Base-by-base conservation (phyloP, 305 asterid genomes). In the Rubia tinctorum region DNA sequence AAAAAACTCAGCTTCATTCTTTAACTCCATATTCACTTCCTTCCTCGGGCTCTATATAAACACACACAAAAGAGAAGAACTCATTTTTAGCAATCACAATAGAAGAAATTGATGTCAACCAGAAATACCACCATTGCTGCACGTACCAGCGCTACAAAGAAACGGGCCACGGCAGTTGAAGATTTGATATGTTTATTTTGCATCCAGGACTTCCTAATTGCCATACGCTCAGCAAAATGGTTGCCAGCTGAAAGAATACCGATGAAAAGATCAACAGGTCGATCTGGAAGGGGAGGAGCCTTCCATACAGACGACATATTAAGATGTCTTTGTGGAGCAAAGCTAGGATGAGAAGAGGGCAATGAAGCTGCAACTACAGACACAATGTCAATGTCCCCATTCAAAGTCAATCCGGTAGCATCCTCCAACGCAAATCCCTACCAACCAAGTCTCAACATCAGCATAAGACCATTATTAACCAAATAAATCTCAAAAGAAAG, bases 1-100 rank as follows among this genome's bases (percentile, higher is more conserved):
- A 13, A 89, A 91, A 80, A 84, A 91, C 43, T 89, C 92, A 9
- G 97, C 96, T 84, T 91, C 97, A 82, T 80, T 88, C 84, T 84
- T 89, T 55, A 89, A 80, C 83, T 88, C 94, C 39, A 82, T n/a
- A 42, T 88, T 86, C 56, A 87, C 86, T 80, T 91, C 96, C 85
- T 86, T 91, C 73, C 96, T 83, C 11, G 83, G 87, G 73, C 88
- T 87, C 96, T 91, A 88, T 68, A 66, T 20, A 80, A 75, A 77
- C 37, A 73, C 40, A 51, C 75, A 55, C n/a, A 53, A 53, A 39
- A 43, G n/a, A n/a, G n/a, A 74, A 43, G 78, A 5, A 34, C 25
- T 20, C 60, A 7, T n/a, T 68, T 59, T 59, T 39, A 39, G 72
- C 17, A 75, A 56, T 27, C 15, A 75, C 13, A 30, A 7, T 2